Base-by-base conservation (phyloP, 371 early-diverging fungal genomes). In the Zychaea mexicana region DNA sequence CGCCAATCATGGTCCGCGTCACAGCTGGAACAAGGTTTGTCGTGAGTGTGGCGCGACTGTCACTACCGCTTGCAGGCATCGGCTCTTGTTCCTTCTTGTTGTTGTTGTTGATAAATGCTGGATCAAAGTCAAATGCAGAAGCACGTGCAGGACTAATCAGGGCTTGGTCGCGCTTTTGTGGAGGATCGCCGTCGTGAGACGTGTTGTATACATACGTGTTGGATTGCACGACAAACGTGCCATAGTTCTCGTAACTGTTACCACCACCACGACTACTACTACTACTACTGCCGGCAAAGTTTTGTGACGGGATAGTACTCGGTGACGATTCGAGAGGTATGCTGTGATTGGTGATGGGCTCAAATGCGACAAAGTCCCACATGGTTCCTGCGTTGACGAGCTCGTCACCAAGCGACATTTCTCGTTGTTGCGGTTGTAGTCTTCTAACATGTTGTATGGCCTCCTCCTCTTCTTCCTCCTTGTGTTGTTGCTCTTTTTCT, bases 1-100 rank as follows among this genome's bases (percentile, higher is more conserved):
- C 87, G 6, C 94, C 94, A 27, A 90, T 86, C 92, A 92, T 92
- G 22, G 91, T 90, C 30, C 87, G 86, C 19, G 91, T 88, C n/a
- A 79, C 54, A 17, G 61, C 68, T 15, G 70, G 74, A n/a, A 64
- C 45, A 28, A 56, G 52, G 38, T 59, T 57, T 19, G 45, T 55
- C 1, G 24, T 36, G 12, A 54, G 28, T 22, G 61, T 55, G 28
- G 38, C 39, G 10, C 62, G 45, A 19, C 28, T 62, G 39, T 39
- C 36, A 19, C 60, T 42, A 12, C 3, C 3, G 8, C 19, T n/a
- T n/a, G n/a, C n/a, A n/a, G n/a, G n/a, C n/a, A n/a, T n/a, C n/a
- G n/a, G n/a, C n/a, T n/a, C n/a, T n/a, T n/a, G n/a, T 2, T 21
- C 13, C 9, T 49, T 46, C 9, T 33, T 42, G 27, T 26, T 27